Conservation (phyloP, 768 basidiomycete species). For the Phanerochaete sordida region DNA sequence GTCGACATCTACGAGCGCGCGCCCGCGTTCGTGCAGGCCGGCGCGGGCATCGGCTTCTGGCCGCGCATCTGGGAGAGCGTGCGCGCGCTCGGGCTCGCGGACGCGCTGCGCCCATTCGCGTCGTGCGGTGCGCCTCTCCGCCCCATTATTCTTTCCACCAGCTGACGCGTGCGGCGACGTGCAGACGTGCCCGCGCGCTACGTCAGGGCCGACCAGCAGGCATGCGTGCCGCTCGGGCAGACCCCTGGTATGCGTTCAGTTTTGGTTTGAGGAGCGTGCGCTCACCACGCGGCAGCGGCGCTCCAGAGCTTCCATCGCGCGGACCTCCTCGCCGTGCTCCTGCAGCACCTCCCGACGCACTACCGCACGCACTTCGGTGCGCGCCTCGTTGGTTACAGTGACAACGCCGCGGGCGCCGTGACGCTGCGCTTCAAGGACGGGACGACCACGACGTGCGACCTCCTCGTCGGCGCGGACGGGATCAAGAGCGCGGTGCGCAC, state of each 20-base stretch:
- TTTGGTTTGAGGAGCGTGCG: background rate
- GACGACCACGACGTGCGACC: slow-evolving; percentile 18
- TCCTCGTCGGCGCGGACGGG: slow-evolving; percentile 27
- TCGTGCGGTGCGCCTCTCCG: background rate
- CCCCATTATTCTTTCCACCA: background rate
- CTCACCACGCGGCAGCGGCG: background rate
- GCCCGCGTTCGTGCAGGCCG: slow-evolving; percentile 15
- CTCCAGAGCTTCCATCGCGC: background rate
- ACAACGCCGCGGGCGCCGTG: slow-evolving; percentile 9
- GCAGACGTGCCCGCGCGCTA: background rate
- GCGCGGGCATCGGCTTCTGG: slow-evolving; percentile 24
- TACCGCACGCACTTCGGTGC: slow-evolving; percentile 26
- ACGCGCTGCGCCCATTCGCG: slow-evolving; percentile 3
- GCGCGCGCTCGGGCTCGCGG: slow-evolving; percentile 16
- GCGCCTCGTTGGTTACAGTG: slow-evolving; percentile 25
- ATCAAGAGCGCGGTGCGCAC: slow-evolving; percentile 23
- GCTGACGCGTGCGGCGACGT: background rate
- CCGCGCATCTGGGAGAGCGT: slow-evolving; percentile 20
- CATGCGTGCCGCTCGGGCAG: background rate
- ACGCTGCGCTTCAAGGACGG: slow-evolving; percentile 23
- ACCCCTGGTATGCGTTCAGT: background rate
- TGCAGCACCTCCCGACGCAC: background rate
- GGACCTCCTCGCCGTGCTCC: background rate
- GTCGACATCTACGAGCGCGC: slow-evolving; percentile 25
- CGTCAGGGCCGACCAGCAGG: slow-evolving; percentile 11